Percentiles rank a stretch among this genome's conserved stretches.
Conservation (phyloP, 176 grass and related monocot species). For the Paspalum notatum region DNA sequence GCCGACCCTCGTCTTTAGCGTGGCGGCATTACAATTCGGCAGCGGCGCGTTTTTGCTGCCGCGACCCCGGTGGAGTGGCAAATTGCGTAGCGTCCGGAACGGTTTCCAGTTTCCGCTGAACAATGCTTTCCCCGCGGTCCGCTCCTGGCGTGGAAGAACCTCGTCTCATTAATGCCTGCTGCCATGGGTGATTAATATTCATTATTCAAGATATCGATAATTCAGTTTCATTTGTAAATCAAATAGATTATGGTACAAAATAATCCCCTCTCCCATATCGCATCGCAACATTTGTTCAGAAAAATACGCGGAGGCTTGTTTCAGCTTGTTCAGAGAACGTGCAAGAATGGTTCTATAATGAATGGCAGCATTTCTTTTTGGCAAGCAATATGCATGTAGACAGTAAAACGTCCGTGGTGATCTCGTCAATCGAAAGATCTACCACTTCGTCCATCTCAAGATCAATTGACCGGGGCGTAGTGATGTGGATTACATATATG, state of each 20-base stretch:
- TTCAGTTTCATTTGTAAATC: neutral
- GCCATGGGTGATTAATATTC: neutral
- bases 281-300: no score
- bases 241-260: neutral
- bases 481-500: no score
- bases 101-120: neutral
- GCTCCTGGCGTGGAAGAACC: neutral
- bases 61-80: neutral
- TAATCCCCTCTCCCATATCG: neutral
- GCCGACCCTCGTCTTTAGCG: constrained; percentile 61
- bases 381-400: no score
- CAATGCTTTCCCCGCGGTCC: neutral
- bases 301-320: no score
- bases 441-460: no score
- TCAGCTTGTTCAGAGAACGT: no score
- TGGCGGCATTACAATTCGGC: constrained; percentile 41
- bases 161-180: neutral
- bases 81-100: neutral
- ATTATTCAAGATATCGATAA: no score
- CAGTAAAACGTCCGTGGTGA: no score
- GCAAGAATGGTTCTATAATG: no score
- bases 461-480: no score
- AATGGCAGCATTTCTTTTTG: no score
- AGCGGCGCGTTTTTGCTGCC: neutral
- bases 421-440: no score